Conservation (phyloP, 371 early-diverging fungal species). For the Mortierella sp. region DNA sequence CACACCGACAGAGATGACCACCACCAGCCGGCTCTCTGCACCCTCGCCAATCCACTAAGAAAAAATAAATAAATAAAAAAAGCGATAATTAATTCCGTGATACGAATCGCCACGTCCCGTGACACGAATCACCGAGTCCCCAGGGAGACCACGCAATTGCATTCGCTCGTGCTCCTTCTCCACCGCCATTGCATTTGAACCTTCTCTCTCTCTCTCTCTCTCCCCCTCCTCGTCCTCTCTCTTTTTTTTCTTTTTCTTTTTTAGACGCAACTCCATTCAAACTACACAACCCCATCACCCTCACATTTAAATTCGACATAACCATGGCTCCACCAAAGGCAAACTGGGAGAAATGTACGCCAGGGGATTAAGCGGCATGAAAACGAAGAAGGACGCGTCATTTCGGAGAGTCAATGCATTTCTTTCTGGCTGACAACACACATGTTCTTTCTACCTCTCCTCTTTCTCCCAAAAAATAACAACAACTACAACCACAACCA, state of each 20-base stretch:
- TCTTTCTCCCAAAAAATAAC: neutral
- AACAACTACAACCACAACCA: neutral
- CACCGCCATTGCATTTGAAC: neutral
- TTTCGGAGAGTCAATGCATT: neutral
- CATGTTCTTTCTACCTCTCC: too few species aligned
- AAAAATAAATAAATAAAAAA: too few species aligned
- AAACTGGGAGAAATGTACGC: constrained; percentile 97
- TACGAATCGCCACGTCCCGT: too few species aligned
- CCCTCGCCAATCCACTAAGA: constrained; percentile 45
- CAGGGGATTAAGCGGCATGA: too few species aligned
- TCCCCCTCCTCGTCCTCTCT: neutral
- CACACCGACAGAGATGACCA: constrained; percentile 49
- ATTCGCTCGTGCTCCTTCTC: neutral
- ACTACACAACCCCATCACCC: too few species aligned
- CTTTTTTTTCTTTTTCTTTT: neutral
- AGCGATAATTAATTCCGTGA: too few species aligned
- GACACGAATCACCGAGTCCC: too few species aligned
- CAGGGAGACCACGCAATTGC: neutral
- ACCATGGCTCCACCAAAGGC: constrained; percentile 69
- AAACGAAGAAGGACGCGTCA: neutral
- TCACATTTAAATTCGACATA: neutral
- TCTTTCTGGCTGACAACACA: neutral
- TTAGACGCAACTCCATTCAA: too few species aligned
- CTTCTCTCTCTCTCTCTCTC: neutral
- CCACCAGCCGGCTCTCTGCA: constrained; percentile 38